Evolutionary conservation across 495 filamentous ascomycete species (phyloP).

Genomic region (Usnea hakonensis): DNA sequence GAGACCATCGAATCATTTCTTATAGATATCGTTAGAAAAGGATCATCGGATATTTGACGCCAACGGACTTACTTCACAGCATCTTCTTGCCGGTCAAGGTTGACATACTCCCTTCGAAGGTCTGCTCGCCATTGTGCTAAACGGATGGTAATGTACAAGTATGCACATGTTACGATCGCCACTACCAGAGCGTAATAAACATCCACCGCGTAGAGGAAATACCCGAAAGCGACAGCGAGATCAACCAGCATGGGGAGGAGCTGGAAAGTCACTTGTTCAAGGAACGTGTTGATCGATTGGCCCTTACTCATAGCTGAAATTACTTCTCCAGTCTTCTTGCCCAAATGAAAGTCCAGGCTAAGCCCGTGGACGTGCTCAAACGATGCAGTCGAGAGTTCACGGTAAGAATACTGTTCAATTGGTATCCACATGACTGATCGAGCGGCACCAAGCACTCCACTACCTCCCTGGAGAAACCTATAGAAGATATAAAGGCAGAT

Average conservation of each 20-base stretch:
- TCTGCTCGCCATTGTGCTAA: slow-evolving; percentile 91
- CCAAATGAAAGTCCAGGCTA: slow-evolving; percentile 91
- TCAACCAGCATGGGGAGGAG: slow-evolving; percentile 93
- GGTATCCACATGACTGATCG: slow-evolving; percentile 88
- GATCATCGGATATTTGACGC: neutral
- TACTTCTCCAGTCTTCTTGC: slow-evolving; percentile 94
- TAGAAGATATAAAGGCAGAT: slow-evolving; percentile 75
- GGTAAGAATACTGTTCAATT: slow-evolving; percentile 92
- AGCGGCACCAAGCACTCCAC: slow-evolving; percentile 74
- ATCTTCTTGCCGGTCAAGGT: slow-evolving; percentile 87
- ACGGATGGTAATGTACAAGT: slow-evolving; percentile 89
- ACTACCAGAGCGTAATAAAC: slow-evolving; percentile 90
- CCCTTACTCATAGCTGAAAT: slow-evolving; percentile 92
- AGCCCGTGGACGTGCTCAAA: slow-evolving; percentile 96
- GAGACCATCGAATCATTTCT: slow-evolving; percentile 95
- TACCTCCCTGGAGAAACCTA: slow-evolving; percentile 79
- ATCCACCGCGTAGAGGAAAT: slow-evolving; percentile 74
- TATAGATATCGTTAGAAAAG: slow-evolving; percentile 8
- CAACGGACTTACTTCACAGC: slow-evolving; percentile 62
- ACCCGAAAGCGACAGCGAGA: slow-evolving; percentile 76
- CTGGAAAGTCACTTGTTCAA: slow-evolving; percentile 92
- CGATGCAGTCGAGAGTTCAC: slow-evolving; percentile 83
- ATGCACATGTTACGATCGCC: slow-evolving; percentile 86
- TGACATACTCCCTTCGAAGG: slow-evolving; percentile 86
- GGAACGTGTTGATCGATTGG: slow-evolving; percentile 89